Percentiles rank a stretch among this genome's conserved stretches.
These are phyloP conservation scores for Cordia subcordata DNA, from an alignment of 257 asterid genomes.

Conservation along the genomic window DNA sequence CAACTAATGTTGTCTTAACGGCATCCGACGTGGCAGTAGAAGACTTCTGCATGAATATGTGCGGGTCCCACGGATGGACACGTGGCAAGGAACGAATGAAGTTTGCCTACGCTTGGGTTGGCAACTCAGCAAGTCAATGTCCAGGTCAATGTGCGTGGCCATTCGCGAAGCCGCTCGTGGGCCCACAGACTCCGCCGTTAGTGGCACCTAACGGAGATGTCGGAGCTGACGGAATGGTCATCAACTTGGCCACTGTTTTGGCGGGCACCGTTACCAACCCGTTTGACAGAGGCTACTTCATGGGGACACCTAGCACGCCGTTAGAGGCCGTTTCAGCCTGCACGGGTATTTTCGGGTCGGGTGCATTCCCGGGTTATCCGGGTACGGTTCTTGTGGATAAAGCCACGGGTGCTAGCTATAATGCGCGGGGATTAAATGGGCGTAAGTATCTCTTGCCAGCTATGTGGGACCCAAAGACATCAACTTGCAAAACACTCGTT, in stretches of 20 bases:
- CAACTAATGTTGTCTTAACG: conserved; percentile 34
- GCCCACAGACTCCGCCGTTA: conserved; percentile 43
- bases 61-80: conserved; percentile 46
- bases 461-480: conserved; percentile 40
- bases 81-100: conserved; percentile 14
- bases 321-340: conserved; percentile 51
- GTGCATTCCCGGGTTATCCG: conserved; percentile 43
- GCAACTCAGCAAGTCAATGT: conserved; percentile 39
- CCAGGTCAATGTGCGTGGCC: conserved; percentile 59
- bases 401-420: conserved; percentile 42
- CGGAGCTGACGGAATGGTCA: conserved; percentile 45
- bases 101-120: conserved; percentile 44
- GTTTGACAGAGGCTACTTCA: conserved; percentile 44
- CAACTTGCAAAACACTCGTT: conserved; percentile 31
- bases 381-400: conserved; percentile 39
- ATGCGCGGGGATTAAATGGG: conserved; percentile 35
- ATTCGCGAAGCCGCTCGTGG: conserved; percentile 37
- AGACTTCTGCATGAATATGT: conserved; percentile 43
- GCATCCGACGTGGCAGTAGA: conserved; percentile 34
- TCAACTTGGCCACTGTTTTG: conserved; percentile 38
- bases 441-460: conserved; percentile 45
- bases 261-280: conserved; percentile 49
- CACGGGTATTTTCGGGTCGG: conserved; percentile 43
- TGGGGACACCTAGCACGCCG: conserved; percentile 37
- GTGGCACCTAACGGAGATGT: conserved; percentile 43